Conservation (phyloP, 2,329 filamentous ascomycete genomes). For the Hortaea sp. region DNA sequence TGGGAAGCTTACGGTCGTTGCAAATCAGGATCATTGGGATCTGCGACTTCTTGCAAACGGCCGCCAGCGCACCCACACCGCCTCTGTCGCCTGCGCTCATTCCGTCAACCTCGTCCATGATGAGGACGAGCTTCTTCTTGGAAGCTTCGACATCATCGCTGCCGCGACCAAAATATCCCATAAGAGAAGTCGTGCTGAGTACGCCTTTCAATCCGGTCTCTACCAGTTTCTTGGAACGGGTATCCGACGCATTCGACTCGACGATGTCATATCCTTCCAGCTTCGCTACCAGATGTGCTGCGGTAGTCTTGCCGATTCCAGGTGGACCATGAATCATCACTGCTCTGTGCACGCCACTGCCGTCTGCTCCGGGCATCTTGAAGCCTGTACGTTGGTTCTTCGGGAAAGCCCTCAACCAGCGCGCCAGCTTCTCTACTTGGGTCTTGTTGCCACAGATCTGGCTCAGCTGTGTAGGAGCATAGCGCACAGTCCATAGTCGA, state of each 20-base stretch:
- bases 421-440: conserved; percentile 79
- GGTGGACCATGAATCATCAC: conserved; percentile 92
- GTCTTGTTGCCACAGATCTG: conserved; percentile 95
- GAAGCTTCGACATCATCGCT: conserved; percentile 66
- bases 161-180: conserved; percentile 73
- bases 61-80: conserved; percentile 86
- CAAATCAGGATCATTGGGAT: conserved; percentile 95
- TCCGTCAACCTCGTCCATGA: conserved; percentile 98
- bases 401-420: conserved; percentile 75
- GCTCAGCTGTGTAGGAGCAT: conserved; percentile 71
- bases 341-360: conserved; percentile 72
- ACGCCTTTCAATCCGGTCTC: conserved; percentile 82
- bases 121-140: conserved; percentile 89
- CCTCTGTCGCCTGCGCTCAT: conserved; percentile 97
- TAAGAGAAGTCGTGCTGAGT: conserved; percentile 83
- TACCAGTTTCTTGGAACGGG: conserved; percentile 89
- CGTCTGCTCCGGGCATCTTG: conserved; percentile 72
- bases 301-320: conserved; percentile 94
- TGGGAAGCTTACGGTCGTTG: conserved; percentile 83
- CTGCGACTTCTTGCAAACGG: conserved; percentile 89
- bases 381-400: conserved; percentile 72
- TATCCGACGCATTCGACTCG: conserved; percentile 92
- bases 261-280: conserved; percentile 88
- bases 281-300: conserved; percentile 86
- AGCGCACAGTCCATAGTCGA: conserved; percentile 87